phyloP scores from a whole-genome alignment of 768 basidiomycete genomes.

The Strobilomyces confusus region DNA sequence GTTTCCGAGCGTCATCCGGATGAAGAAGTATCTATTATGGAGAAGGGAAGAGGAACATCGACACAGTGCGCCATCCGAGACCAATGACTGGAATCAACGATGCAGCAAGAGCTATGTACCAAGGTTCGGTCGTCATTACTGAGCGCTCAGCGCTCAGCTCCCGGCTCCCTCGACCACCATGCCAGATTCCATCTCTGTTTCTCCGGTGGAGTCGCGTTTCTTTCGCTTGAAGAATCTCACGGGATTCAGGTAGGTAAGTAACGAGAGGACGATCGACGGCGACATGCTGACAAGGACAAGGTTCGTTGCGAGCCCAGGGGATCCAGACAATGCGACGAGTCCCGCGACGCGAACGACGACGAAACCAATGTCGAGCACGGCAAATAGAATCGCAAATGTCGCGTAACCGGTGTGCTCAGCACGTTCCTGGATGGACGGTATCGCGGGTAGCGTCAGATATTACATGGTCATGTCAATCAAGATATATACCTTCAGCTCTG shows the following conservation, averaged over 20 bases:
- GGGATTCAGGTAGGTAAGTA: conserved; percentile 1
- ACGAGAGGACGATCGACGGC: conserved; percentile 1
- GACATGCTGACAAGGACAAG: conserved; percentile 13
- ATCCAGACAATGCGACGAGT: conserved; percentile 10
- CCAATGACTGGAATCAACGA: too few species aligned
- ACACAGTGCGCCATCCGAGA: too few species aligned
- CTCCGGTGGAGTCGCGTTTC: background rate
- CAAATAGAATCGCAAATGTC: conserved; percentile 16
- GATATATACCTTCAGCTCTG: conserved; percentile 20
- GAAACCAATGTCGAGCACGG: conserved; percentile 18
- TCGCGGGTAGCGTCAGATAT: background rate
- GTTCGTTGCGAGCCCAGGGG: conserved; percentile 6
- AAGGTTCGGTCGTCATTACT: too few species aligned
- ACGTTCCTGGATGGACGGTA: conserved; percentile 4
- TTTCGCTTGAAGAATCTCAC: background rate
- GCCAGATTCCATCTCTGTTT: conserved; percentile 3
- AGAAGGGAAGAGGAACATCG: too few species aligned
- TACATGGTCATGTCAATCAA: background rate
- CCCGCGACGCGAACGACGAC: conserved; percentile 17
- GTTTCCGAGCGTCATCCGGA: too few species aligned
- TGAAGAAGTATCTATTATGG: too few species aligned
- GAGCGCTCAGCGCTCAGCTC: too few species aligned
- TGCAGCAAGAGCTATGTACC: too few species aligned
- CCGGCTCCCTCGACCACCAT: background rate
- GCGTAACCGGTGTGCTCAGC: conserved; percentile 11